Percentiles rank a stretch among this genome's conserved stretches.
Conservation (phyloP, 176 grass and related monocot species). For the Zea mays region DNA sequence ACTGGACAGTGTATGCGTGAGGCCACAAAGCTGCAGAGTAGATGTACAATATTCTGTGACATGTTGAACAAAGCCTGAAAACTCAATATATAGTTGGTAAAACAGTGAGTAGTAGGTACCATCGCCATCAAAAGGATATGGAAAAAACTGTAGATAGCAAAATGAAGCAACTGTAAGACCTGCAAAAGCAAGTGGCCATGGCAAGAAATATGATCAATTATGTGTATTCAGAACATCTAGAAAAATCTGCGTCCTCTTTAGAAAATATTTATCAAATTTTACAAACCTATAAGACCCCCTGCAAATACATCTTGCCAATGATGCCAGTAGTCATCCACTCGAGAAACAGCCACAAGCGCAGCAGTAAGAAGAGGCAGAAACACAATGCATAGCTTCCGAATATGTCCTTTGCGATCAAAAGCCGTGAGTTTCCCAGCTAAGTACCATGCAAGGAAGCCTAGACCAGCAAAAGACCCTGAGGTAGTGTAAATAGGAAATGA, state of each 20-base stretch:
- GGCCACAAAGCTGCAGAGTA: constrained; percentile 62
- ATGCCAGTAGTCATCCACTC: constrained; percentile 94
- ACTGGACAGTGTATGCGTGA: constrained; percentile 59
- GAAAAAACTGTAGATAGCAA: constrained; percentile 89
- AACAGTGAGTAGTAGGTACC: constrained; percentile 32
- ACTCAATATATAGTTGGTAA: background rate
- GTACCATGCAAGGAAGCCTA: constrained; percentile 88
- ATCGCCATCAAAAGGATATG: constrained; percentile 64
- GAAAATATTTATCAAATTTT: constrained; percentile 2
- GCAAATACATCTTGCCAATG: constrained; percentile 89
- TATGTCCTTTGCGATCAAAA: constrained; percentile 71
- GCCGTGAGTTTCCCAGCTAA: constrained; percentile 74
- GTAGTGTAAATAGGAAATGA: constrained; percentile 5
- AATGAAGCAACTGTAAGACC: constrained; percentile 72
- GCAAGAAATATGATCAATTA: background rate
- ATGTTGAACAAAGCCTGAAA: background rate
- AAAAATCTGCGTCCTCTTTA: background rate
- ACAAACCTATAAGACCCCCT: constrained; percentile 64
- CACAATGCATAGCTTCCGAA: constrained; percentile 72
- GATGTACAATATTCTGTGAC: constrained; percentile 2
- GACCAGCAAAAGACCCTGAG: constrained; percentile 79
- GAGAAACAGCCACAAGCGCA: constrained; percentile 69
- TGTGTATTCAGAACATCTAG: background rate
- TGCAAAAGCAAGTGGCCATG: constrained; percentile 39
- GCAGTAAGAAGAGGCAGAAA: constrained; percentile 69